Conservation (phyloP, 2,329 filamentous ascomycete genomes). For the Penicillium glabrum region DNA sequence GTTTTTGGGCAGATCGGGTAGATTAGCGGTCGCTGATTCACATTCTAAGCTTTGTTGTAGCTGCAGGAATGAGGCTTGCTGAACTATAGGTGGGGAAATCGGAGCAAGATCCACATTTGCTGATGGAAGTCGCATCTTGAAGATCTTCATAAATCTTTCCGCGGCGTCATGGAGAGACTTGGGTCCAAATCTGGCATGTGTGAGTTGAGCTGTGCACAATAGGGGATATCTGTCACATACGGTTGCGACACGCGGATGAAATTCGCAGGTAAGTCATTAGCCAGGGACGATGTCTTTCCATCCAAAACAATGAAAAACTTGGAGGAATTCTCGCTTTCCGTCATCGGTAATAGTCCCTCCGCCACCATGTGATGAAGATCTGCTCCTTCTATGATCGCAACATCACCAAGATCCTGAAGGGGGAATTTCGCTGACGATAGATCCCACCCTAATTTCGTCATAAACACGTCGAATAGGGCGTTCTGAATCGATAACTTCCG, state of each 20-base stretch:
- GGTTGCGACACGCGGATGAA: constrained; percentile 29
- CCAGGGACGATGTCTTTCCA: neutral
- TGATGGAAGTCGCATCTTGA: neutral
- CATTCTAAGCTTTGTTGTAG: neutral
- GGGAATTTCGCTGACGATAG: constrained; percentile 25
- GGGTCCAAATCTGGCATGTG: constrained; percentile 24
- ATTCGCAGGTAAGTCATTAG: constrained; percentile 5
- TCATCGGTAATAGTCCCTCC: neutral
- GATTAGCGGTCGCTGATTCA: neutral
- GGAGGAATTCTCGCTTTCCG: neutral
- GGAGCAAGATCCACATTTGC: neutral
- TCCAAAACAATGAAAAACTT: constrained; percentile 25
- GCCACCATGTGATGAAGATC: constrained; percentile 14
- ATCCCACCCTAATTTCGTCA: constrained; percentile 23
- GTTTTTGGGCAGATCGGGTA: neutral
- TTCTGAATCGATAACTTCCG: constrained; percentile 28
- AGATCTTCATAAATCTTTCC: constrained; percentile 3
- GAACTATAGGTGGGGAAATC: neutral
- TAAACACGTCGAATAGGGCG: constrained; percentile 25
- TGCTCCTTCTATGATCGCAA: constrained; percentile 29
- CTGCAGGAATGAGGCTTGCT: no score
- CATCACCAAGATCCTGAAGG: constrained; percentile 22
- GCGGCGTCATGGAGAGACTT: constrained; percentile 25
- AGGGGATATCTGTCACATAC: constrained; percentile 13
- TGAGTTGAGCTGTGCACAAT: neutral